Base-by-base conservation (phyloP, 1,284 basidiomycete genomes). In the Ustilago sp. region DNA sequence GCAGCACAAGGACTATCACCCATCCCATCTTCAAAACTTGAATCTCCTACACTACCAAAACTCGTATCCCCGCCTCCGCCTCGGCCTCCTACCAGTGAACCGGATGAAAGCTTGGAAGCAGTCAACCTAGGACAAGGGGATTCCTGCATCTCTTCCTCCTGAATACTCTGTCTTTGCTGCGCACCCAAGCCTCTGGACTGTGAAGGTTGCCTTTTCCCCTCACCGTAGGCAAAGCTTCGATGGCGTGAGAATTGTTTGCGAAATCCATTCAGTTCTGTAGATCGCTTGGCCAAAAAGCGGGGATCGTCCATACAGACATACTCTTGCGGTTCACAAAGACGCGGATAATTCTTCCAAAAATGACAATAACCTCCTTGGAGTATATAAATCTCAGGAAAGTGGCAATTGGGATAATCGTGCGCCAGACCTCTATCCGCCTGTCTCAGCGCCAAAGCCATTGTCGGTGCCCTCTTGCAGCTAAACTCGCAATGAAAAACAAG, bases 401-500 rank as follows among this genome's bases (percentile, higher is more conserved):
- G 93, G 63, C 98, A 92, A 83, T 90, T 93, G 7, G 96, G 96
- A 86, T 98, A 99, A 43, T 92, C 88, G 69, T 93, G 91, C 73
- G 92, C 98, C 88, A 93, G 88, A 1, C 91, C 90, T 57, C 97
- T 92, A 86, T 99, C 96, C 82, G 91, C 92, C 45, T 93, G 92
- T 66, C 97, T 92, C 32, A 98, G 88, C 82, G 95, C 92, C 86
- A 96, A 94, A 17, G 97, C 95, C 94, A 97, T 94, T 11, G 95
- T 95, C 1, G 96, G 96, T 2, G 95, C 97, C 57, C 96, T 90
- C 87, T 97, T 97, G 45, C 90, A 92, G 83, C 93, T 95, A 85
- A 98, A 98, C 88, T 99, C 96, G 89, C 96, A 99, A 87, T 99
- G 96, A 89, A 99, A 98, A 66, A 99, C 90, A 55, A 99, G 88